Percentiles rank a stretch among this genome's conserved stretches.
phyloP scores from a whole-genome alignment of 2,329 filamentous ascomycete genomes.

The Cladobotryum protrusum region DNA sequence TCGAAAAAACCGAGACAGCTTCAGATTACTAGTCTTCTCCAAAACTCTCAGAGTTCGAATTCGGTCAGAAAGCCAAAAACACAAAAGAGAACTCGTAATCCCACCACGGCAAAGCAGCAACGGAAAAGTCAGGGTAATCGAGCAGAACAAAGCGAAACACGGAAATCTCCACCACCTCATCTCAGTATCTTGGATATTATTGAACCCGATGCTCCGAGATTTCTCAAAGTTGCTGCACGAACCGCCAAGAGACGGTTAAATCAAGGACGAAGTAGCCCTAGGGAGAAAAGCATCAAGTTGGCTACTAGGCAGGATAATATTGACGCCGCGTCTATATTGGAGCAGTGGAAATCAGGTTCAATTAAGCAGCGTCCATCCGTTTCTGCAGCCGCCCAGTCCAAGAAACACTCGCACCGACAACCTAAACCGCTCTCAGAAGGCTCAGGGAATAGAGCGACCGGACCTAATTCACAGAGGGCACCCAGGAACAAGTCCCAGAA shows the following conservation, averaged over 20 bases:
- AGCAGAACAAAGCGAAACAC: conserved; percentile 13
- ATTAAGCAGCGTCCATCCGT: conserved; percentile 39
- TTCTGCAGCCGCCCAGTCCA: conserved; percentile 18
- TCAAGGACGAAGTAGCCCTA: conserved; percentile 50
- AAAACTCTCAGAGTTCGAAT: not conserved
- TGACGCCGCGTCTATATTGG: conserved; percentile 48
- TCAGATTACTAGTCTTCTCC: conserved; percentile 26
- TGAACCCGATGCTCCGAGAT: conserved; percentile 46
- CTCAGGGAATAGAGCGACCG: conserved; percentile 18
- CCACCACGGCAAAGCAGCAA: not conserved
- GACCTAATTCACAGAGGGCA: not conserved
- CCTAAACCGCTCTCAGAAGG: conserved; percentile 16
- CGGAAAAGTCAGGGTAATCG: conserved; percentile 1
- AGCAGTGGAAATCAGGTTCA: conserved; percentile 49
- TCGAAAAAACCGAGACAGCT: conserved; percentile 21
- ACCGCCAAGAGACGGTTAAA: conserved; percentile 41
- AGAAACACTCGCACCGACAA: conserved; percentile 9
- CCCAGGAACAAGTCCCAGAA: conserved; percentile 16
- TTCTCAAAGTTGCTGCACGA: conserved; percentile 56
- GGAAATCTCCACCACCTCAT: conserved; percentile 30
- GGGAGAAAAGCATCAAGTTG: conserved; percentile 52
- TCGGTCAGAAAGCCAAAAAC: not conserved
- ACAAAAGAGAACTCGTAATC: not conserved
- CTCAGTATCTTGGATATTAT: conserved; percentile 58
- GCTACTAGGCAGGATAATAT: conserved; percentile 55